Evolutionary conservation across 192 early-diverging fungal genomes (phyloP).

Genomic region (Linnemannia elongata): DNA sequence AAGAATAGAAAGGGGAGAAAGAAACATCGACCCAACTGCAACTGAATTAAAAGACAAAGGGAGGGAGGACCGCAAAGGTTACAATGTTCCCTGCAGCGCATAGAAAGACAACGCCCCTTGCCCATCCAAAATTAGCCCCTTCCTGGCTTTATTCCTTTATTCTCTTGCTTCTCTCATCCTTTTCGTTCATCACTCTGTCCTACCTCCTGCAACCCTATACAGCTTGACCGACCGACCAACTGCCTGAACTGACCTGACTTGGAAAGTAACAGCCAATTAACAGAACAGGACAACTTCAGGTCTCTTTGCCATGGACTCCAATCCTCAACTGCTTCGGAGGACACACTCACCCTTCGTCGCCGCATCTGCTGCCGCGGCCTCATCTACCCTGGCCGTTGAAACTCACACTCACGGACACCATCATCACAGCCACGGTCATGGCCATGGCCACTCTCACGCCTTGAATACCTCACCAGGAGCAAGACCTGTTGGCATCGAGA

Average conservation of each 20-base stretch:
- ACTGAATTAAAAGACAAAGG: not conserved
- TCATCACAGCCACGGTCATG: constrained; percentile 12
- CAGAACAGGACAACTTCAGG: not conserved
- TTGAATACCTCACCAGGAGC: constrained; percentile 13
- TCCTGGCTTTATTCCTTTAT: not conserved
- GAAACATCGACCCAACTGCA: not conserved
- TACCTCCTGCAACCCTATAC: not conserved
- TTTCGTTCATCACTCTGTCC: constrained; percentile 2
- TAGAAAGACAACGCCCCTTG: not conserved
- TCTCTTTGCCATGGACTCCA: constrained; percentile 33
- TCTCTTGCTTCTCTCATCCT: not conserved
- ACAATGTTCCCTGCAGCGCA: not conserved
- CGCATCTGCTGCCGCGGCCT: constrained; percentile 22
- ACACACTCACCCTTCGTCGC: constrained; percentile 50
- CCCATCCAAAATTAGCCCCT: not conserved
- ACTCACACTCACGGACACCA: constrained; percentile 23
- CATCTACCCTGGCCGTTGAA: constrained; percentile 25
- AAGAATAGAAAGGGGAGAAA: too few species aligned
- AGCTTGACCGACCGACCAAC: not conserved
- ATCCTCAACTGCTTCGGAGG: constrained; percentile 41
- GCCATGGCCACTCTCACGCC: constrained; percentile 13
- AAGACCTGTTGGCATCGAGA: constrained; percentile 26
- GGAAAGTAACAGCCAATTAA: not conserved
- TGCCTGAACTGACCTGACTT: not conserved
- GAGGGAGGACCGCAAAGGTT: not conserved